Percentiles rank a stretch among this genome's conserved stretches.
phyloP scores from a whole-genome alignment of 73 alveolate genomes.

The Stentor coeruleus region DNA sequence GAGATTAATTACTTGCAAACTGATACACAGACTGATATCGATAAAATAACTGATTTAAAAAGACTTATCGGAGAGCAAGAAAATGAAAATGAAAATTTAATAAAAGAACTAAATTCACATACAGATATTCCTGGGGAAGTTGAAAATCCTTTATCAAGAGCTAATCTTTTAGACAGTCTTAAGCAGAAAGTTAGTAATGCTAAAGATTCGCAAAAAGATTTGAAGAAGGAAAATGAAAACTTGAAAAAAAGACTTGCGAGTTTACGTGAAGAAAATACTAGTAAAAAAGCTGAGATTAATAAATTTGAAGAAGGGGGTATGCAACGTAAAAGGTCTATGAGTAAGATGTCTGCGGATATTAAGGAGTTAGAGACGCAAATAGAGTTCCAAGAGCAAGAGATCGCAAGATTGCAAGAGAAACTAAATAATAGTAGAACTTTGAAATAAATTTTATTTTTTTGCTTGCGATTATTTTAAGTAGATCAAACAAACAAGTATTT shows the following conservation, averaged over 20 bases:
- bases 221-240: background rate
- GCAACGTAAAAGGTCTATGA: background rate
- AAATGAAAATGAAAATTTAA: background rate
- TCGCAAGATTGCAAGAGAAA: constrained; percentile 15
- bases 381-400: constrained; percentile 1
- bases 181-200: background rate
- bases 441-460: too few relatives aligned
- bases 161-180: background rate
- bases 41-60: background rate
- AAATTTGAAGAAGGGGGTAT: background rate
- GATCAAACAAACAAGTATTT: too few relatives aligned
- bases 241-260: background rate
- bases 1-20: background rate
- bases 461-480: too few relatives aligned
- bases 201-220: background rate
- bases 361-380: background rate
- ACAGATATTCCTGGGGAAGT: background rate
- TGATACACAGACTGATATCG: background rate
- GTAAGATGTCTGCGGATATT: background rate
- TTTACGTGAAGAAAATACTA: background rate
- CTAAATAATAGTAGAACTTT: background rate
- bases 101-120: background rate
- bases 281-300: background rate
- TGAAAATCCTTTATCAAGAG: background rate
- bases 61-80: constrained; percentile 10